These are phyloP conservation scores for Trichoderma atrobrunneum DNA, from an alignment of 2,329 filamentous ascomycete genomes.

Conservation along the genomic window DNA sequence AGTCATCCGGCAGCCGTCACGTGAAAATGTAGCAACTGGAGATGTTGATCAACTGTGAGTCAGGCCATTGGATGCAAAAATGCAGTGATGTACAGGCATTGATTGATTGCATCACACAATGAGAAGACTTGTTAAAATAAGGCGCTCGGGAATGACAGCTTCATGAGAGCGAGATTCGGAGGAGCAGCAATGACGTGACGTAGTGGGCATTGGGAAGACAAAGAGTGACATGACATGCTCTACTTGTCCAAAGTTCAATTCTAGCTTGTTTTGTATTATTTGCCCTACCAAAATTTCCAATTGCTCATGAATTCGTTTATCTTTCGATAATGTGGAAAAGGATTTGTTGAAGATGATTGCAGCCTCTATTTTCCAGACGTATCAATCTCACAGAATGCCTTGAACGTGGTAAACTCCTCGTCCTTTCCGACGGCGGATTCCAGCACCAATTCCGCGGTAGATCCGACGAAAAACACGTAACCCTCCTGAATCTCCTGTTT, in stretches of 20 bases:
- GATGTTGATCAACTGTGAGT: neutral
- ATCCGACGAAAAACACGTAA: constrained; percentile 80
- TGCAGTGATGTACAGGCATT: neutral
- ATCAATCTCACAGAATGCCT: constrained; percentile 86
- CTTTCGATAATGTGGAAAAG: neutral
- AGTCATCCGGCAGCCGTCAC: constrained; percentile 8
- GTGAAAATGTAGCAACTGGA: neutral
- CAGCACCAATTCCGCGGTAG: constrained; percentile 78
- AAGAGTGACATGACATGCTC: neutral
- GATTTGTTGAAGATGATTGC: constrained; percentile 24
- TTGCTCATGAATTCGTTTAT: neutral
- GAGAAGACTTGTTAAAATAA: neutral
- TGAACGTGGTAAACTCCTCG: constrained; percentile 81
- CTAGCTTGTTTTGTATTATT: neutral
- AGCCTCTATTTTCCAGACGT: constrained; percentile 36
- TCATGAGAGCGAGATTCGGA: neutral
- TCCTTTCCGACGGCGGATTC: constrained; percentile 61
- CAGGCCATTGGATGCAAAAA: neutral
- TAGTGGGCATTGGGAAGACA: neutral
- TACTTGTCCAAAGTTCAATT: neutral
- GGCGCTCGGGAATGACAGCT: too few species aligned
- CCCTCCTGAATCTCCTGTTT: constrained; percentile 70
- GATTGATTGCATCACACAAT: neutral
- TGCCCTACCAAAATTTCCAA: neutral
- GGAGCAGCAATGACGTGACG: neutral